Percentiles rank a stretch among this genome's conserved stretches.
phyloP scores from a whole-genome alignment of 192 early-diverging fungal genomes.

The Entrophospora sp. region DNA sequence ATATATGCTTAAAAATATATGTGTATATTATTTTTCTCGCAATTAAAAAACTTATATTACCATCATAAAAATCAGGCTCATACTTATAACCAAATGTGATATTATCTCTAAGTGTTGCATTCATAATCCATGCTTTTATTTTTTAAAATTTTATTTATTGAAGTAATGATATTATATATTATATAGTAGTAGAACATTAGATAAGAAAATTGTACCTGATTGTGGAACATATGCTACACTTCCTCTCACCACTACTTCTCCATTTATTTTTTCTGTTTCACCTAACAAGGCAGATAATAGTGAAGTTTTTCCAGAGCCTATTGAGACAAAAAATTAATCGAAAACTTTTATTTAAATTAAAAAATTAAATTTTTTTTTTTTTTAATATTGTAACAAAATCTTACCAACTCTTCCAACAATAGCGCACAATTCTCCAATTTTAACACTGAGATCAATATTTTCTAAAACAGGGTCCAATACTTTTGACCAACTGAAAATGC shows the following conservation, averaged over 20 bases:
- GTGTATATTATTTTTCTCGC: too few relatives aligned
- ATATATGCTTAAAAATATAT: too few relatives aligned
- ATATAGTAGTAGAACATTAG: constrained; percentile 18
- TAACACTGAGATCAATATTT: constrained; percentile 23
- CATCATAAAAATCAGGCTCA: constrained; percentile 65
- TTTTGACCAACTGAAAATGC: constrained; percentile 47
- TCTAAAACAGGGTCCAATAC: constrained; percentile 23
- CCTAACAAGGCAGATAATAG: constrained; percentile 53
- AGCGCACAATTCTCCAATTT: constrained; percentile 21
- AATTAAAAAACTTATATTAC: neutral
- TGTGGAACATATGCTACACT: constrained; percentile 67
- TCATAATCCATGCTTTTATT: constrained; percentile 88
- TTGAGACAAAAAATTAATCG: too few relatives aligned
- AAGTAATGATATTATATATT: too few relatives aligned
- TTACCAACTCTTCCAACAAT: constrained; percentile 27
- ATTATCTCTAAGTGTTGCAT: constrained; percentile 84
- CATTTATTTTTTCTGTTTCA: constrained; percentile 68
- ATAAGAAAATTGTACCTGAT: constrained; percentile 20
- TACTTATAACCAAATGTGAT: constrained; percentile 78
- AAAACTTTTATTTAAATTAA: too few relatives aligned
- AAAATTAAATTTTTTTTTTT: too few relatives aligned
- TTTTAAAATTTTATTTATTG: constrained; percentile 55
- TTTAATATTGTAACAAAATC: too few relatives aligned
- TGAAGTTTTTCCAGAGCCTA: constrained; percentile 45
- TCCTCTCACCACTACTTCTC: constrained; percentile 54